phyloP scores from a whole-genome alignment of 441 rosid genomes.

The Corymbia calophylla region DNA sequence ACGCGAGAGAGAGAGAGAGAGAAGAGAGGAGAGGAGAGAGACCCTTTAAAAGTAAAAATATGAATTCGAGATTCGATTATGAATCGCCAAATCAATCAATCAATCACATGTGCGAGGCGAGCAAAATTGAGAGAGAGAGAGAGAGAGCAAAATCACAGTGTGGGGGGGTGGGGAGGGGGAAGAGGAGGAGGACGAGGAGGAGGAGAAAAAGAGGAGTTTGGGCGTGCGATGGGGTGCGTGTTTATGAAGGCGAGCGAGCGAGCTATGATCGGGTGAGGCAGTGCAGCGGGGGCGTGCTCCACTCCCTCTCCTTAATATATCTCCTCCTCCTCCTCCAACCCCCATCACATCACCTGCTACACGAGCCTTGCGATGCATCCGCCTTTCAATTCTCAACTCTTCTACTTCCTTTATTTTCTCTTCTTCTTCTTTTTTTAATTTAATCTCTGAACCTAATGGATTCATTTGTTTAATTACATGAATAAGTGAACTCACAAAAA shows the following conservation, averaged over 20 bases:
- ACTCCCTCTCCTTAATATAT: neutral
- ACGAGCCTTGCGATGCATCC: neutral
- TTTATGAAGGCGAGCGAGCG: neutral
- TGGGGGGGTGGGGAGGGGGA: neutral
- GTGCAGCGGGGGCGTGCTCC: neutral
- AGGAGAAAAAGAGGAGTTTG: neutral
- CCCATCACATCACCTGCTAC: neutral
- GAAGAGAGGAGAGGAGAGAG: neutral
- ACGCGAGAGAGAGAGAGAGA: neutral
- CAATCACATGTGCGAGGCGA: neutral
- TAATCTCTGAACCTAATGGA: neutral
- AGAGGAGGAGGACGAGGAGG: neutral
- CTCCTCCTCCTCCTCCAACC: neutral
- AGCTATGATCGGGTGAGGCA: neutral
- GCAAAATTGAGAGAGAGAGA: neutral
- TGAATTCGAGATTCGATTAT: neutral
- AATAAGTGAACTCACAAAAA: neutral
- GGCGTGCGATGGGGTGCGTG: neutral
- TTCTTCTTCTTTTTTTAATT: neutral
- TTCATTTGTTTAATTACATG: neutral
- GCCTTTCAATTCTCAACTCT: neutral
- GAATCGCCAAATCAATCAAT: neutral
- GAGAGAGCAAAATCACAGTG: neutral
- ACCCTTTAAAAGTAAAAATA: neutral
- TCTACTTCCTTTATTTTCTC: fast-evolving